Conservation (phyloP, 1,139 yeast genomes). For the Debaryomyces udenii region DNA sequence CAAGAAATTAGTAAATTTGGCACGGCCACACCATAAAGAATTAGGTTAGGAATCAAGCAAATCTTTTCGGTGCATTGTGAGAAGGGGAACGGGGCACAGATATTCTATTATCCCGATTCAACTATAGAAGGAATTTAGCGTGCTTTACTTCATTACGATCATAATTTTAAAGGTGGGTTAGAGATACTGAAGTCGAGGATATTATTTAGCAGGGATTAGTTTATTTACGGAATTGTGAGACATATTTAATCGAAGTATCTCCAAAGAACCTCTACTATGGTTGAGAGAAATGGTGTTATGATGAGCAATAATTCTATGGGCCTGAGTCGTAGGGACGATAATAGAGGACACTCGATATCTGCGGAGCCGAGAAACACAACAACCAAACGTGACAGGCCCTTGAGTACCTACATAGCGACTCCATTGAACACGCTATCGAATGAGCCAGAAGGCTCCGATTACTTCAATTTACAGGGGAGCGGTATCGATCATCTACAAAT, state of each 20-base stretch:
- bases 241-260: neutral
- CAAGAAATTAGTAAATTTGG: too few relatives aligned
- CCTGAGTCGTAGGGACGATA: slow-evolving; percentile 1
- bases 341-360: neutral
- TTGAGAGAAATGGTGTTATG: slow-evolving; percentile 1
- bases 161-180: slow-evolving; percentile 6
- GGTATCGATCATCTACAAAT: slow-evolving; percentile 5
- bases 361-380: slow-evolving; percentile 6
- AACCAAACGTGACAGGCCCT: slow-evolving; percentile 30
- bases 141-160: neutral
- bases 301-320: slow-evolving; percentile 1
- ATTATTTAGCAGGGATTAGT: too few relatives aligned
- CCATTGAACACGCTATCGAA: slow-evolving; percentile 31
- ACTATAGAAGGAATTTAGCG: slow-evolving; percentile 1
- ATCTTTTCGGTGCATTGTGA: slow-evolving; percentile 3
- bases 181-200: neutral
- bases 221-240: neutral
- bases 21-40: too few relatives aligned
- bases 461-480: slow-evolving; percentile 2
- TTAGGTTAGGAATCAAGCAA: neutral
- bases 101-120: slow-evolving; percentile 5
- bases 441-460: slow-evolving; percentile 4
- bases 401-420: slow-evolving; percentile 33
- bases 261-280: neutral
- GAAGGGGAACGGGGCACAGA: neutral